A percentile compares a stretch with the other conserved stretches of the same genome.
phyloP scores from a whole-genome alignment of 345 rosid species.

The Eucalyptus albens region DNA sequence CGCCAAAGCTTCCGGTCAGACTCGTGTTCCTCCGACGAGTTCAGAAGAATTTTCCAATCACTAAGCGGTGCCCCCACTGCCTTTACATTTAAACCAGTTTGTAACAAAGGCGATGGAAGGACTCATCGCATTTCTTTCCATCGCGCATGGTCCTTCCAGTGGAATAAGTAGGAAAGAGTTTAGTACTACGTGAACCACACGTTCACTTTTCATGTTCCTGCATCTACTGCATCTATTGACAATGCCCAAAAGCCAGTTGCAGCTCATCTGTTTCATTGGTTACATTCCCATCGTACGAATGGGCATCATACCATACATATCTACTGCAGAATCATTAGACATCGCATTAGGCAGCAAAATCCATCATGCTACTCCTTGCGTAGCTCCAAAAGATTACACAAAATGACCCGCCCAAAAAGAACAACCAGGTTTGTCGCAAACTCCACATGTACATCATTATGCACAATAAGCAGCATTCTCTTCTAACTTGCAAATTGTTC shows the following conservation, averaged over 20 bases:
- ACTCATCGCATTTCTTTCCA: neutral
- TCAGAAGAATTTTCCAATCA: neutral
- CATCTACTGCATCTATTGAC: neutral
- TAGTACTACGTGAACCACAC: neutral
- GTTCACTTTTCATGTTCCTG: neutral
- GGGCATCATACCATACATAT: neutral
- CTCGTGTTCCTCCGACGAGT: neutral
- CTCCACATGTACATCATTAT: neutral
- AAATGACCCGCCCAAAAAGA: neutral
- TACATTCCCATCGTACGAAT: neutral
- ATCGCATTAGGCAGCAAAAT: neutral
- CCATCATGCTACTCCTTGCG: neutral
- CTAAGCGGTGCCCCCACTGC: neutral
- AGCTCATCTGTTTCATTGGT: neutral
- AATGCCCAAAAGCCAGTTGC: neutral
- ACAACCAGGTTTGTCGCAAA: neutral
- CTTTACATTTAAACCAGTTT: neutral
- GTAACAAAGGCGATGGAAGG: neutral
- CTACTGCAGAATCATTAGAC: neutral
- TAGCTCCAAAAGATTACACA: neutral
- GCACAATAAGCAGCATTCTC: neutral
- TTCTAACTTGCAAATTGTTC: neutral
- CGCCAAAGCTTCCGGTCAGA: slow-evolving; percentile 1
- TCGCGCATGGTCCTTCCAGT: neutral
- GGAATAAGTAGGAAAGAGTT: neutral